Percentiles rank a stretch among this genome's conserved stretches.
These are phyloP conservation scores for Aristolochia californica DNA, from an alignment of 164 flowering plant genomes.

Conservation along the genomic window DNA sequence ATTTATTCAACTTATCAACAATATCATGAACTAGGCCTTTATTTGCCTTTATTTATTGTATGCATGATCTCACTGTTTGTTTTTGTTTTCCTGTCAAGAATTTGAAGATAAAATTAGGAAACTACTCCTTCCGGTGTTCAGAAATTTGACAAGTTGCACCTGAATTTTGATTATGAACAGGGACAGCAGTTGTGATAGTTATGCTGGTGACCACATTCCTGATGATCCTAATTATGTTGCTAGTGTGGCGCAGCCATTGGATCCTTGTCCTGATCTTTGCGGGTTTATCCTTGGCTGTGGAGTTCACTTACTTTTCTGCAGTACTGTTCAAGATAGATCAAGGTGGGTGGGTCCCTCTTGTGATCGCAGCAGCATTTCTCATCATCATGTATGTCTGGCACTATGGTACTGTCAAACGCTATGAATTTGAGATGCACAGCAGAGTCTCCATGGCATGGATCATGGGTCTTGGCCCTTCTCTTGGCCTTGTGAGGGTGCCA, in stretches of 20 bases:
- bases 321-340: constrained; percentile 81
- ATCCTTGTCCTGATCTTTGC: constrained; percentile 58
- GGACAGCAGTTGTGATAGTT: constrained; percentile 77
- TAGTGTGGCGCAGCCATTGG: constrained; percentile 96
- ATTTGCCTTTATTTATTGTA: no score
- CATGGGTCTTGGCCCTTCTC: constrained; percentile 89
- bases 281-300: constrained; percentile 50
- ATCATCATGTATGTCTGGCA: constrained; percentile 90
- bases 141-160: neutral
- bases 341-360: constrained; percentile 99
- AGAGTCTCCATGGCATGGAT: constrained; percentile 96
- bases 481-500: constrained; percentile 93
- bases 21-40: no score
- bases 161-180: constrained; percentile 22
- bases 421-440: constrained; percentile 92
- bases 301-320: constrained; percentile 64
- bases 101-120: no score
- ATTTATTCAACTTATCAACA: no score
- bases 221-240: constrained; percentile 66
- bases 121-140: no score
- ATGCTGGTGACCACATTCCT: constrained; percentile 82
- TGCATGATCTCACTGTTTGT: no score
- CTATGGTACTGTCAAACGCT: constrained; percentile 80
- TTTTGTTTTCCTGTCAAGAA: no score
- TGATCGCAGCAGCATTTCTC: constrained; percentile 69